A percentile compares a stretch with the other conserved stretches of the same genome.
phyloP scores from a whole-genome alignment of 2,329 filamentous ascomycete species.

The Claviceps arundinis region DNA sequence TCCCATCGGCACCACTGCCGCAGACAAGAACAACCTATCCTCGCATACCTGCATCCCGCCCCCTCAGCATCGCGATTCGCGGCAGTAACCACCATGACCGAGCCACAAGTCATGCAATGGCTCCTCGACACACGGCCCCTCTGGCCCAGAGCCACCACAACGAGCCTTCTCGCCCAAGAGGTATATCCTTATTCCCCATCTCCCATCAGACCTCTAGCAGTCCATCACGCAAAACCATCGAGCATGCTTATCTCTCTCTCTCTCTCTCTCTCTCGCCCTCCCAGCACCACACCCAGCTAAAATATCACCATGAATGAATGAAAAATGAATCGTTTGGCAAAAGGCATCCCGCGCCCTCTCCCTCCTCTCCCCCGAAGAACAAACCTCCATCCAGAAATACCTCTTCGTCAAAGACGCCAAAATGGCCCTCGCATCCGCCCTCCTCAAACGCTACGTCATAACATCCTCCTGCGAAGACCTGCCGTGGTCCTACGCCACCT shows the following conservation, averaged over 20 bases:
- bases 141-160: constrained; percentile 39
- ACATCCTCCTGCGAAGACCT: constrained; percentile 41
- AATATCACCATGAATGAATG: too few species aligned
- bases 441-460: constrained; percentile 61
- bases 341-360: constrained; percentile 41
- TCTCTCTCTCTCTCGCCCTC: neutral
- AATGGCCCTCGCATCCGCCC: constrained; percentile 57
- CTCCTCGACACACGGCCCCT: constrained; percentile 46
- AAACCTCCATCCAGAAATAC: constrained; percentile 43
- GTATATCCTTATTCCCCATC: constrained; percentile 18
- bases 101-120: constrained; percentile 41
- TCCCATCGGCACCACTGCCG: too few species aligned
- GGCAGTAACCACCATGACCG: neutral
- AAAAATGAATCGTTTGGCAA: neutral
- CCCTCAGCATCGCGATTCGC: too few species aligned
- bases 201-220: too few species aligned
- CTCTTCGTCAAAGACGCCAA: constrained; percentile 60
- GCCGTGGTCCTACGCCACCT: constrained; percentile 41
- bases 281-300: neutral
- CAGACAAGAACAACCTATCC: too few species aligned
- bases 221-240: too few species aligned
- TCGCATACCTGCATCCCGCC: too few species aligned
- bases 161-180: constrained; percentile 31
- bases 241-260: constrained; percentile 9
- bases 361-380: constrained; percentile 42